Evolutionary conservation across 352 stramenopile genomes (phyloP).

Genomic region (Phytophthora sojae): DNA sequence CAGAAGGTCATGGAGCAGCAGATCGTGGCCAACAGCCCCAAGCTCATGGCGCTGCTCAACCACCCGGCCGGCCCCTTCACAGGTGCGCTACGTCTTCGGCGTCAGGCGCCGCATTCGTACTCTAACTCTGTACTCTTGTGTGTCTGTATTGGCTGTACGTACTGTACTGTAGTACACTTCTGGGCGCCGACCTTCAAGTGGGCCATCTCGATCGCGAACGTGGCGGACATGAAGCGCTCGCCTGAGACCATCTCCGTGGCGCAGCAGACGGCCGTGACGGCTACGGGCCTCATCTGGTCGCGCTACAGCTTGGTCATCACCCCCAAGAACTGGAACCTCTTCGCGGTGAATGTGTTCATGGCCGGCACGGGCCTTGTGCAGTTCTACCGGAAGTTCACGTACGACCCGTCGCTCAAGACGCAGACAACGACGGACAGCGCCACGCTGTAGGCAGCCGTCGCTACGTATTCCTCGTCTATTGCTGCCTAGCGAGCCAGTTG

Average conservation of each 20-base stretch:
- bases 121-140: not conserved
- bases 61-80: slow-evolving; percentile 91
- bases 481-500: slow-evolving; percentile 9
- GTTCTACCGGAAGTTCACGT: slow-evolving; percentile 83
- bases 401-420: slow-evolving; percentile 26
- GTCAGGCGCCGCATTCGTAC: slow-evolving; percentile 34
- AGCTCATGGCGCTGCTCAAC: slow-evolving; percentile 62
- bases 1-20: slow-evolving; percentile 71
- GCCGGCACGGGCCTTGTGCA: slow-evolving; percentile 80
- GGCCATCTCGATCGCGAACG: slow-evolving; percentile 86
- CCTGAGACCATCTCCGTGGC: slow-evolving; percentile 78
- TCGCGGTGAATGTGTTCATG: slow-evolving; percentile 91
- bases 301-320: slow-evolving; percentile 90
- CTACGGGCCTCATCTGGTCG: slow-evolving; percentile 91
- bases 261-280: slow-evolving; percentile 79
- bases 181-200: slow-evolving; percentile 91
- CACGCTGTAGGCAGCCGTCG: not conserved
- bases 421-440: slow-evolving; percentile 45
- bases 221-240: slow-evolving; percentile 86
- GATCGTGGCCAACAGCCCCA: slow-evolving; percentile 69
- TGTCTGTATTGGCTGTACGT: not conserved
- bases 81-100: not conserved
- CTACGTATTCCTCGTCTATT: not conserved
- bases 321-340: slow-evolving; percentile 92
- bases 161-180: slow-evolving; percentile 79